phyloP scores from a whole-genome alignment of 106 monocot genomes.

The Dendrobium huoshanense region DNA sequence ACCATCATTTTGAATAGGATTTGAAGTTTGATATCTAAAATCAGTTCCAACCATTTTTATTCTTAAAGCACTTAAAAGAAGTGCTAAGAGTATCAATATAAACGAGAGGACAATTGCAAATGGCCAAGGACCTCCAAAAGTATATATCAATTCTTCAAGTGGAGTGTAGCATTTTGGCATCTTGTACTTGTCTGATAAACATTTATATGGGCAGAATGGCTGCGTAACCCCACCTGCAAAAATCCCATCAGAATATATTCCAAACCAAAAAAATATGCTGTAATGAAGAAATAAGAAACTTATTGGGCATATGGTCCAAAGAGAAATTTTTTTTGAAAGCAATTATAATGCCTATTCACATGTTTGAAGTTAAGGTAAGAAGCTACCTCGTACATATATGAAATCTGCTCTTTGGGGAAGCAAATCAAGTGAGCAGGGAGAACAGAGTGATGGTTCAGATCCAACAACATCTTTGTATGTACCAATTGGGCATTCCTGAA shows the following conservation, averaged over 20 bases:
- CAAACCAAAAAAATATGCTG: neutral
- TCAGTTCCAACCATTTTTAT: slow-evolving; percentile 68
- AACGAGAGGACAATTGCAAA: slow-evolving; percentile 62
- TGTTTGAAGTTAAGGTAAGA: neutral
- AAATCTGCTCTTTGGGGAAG: slow-evolving; percentile 77
- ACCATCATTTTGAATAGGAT: slow-evolving; percentile 48
- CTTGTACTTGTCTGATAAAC: slow-evolving; percentile 86
- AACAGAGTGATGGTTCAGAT: slow-evolving; percentile 70
- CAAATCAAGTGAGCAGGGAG: slow-evolving; percentile 47
- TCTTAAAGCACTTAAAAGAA: slow-evolving; percentile 67
- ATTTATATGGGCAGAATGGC: slow-evolving; percentile 75
- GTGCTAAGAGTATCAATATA: slow-evolving; percentile 57
- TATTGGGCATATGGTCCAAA: neutral
- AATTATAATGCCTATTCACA: slow-evolving; percentile 11
- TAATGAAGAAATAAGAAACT: neutral
- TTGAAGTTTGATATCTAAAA: slow-evolving; percentile 41
- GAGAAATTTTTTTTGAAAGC: neutral
- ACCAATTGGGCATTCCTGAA: slow-evolving; percentile 90
- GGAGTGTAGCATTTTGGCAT: slow-evolving; percentile 96
- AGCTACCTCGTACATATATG: slow-evolving; percentile 82
- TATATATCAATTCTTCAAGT: slow-evolving; percentile 78
- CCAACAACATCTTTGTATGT: slow-evolving; percentile 85
- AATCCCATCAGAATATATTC: neutral
- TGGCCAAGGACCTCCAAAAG: slow-evolving; percentile 86
- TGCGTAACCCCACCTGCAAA: slow-evolving; percentile 70